A percentile compares a stretch with the other conserved stretches of the same genome.
phyloP scores from a whole-genome alignment of 805 yeast genomes.

The Scheffersomyces ergatensis region DNA sequence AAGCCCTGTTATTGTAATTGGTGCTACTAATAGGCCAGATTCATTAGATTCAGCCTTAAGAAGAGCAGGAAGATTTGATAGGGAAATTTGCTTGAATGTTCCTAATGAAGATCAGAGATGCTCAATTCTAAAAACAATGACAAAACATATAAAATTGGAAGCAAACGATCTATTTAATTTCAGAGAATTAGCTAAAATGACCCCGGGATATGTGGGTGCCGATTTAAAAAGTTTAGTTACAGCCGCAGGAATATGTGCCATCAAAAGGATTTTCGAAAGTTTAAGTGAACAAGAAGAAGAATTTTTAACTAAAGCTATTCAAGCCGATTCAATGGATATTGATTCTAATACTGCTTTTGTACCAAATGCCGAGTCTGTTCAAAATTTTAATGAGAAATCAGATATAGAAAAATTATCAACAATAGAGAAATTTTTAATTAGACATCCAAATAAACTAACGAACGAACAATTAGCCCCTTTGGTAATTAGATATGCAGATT shows the following conservation, averaged over 20 bases:
- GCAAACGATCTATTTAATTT: conserved; percentile 67
- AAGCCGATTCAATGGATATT: conserved; percentile 30
- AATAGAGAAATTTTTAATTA: conserved; percentile 66
- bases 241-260: conserved; percentile 93
- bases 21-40: conserved; percentile 97
- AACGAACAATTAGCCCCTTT: conserved; percentile 73
- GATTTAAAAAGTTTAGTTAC: conserved; percentile 91
- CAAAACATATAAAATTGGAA: conserved; percentile 56
- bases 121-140: conserved; percentile 73
- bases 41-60: conserved; percentile 91
- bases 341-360: conserved; percentile 14
- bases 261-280: conserved; percentile 80
- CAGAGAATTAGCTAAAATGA: conserved; percentile 74
- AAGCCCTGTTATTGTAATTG: conserved; percentile 88
- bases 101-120: conserved; percentile 84
- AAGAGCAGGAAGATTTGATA: conserved; percentile 94
- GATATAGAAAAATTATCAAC: conserved; percentile 49
- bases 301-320: conserved; percentile 5
- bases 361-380: conserved; percentile 10
- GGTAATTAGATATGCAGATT: conserved; percentile 76
- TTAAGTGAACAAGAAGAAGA: conserved; percentile 43
- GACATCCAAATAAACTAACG: conserved; percentile 79
- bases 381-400: conserved; percentile 30
- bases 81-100: conserved; percentile 92
- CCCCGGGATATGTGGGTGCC: conserved; percentile 98